Evolutionary conservation across 2,329 filamentous ascomycete species (phyloP).

Genomic region (Macrophomina pseudophaseolina): DNA sequence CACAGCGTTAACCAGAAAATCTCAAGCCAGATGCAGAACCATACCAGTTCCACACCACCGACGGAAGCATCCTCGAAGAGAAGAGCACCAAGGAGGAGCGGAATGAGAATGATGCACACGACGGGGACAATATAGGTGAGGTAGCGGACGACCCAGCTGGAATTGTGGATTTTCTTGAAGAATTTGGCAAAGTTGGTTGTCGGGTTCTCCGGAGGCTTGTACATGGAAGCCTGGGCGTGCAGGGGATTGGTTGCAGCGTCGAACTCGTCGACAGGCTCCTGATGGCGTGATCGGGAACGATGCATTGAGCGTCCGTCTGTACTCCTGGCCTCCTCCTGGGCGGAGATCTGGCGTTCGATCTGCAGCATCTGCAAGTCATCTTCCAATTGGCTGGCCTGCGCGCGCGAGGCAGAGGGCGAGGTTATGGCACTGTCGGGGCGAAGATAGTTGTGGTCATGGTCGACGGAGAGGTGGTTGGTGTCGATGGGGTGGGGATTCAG

Average conservation of each 20-base stretch:
- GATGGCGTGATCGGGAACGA: constrained; percentile 58
- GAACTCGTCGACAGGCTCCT: constrained; percentile 68
- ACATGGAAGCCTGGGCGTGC: constrained; percentile 69
- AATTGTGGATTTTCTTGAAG: constrained; percentile 69
- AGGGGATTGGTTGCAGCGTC: constrained; percentile 71
- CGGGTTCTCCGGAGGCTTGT: constrained; percentile 68
- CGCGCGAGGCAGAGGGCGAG: constrained; percentile 63
- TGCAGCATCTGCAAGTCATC: constrained; percentile 70
- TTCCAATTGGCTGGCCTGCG: constrained; percentile 65
- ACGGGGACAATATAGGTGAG: constrained; percentile 73
- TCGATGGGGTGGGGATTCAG: constrained; percentile 10
- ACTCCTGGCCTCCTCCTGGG: constrained; percentile 44
- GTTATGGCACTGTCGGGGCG: constrained; percentile 33
- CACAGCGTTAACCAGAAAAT: constrained; percentile 92
- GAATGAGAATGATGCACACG: constrained; percentile 68
- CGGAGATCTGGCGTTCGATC: constrained; percentile 65
- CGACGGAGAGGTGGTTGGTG: constrained; percentile 26
- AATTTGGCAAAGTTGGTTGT: constrained; percentile 66
- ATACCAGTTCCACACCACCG: constrained; percentile 78
- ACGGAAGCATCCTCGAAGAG: constrained; percentile 65
- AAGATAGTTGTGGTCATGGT: constrained; percentile 53
- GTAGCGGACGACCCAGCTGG: constrained; percentile 70
- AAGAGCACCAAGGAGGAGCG: constrained; percentile 68
- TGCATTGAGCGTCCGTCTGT: constrained; percentile 52
- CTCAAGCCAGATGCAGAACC: constrained; percentile 96